Percentiles rank a stretch among this genome's conserved stretches.
Conservation (phyloP, 2,329 filamentous ascomycete species). For the Cytospora piceae region DNA sequence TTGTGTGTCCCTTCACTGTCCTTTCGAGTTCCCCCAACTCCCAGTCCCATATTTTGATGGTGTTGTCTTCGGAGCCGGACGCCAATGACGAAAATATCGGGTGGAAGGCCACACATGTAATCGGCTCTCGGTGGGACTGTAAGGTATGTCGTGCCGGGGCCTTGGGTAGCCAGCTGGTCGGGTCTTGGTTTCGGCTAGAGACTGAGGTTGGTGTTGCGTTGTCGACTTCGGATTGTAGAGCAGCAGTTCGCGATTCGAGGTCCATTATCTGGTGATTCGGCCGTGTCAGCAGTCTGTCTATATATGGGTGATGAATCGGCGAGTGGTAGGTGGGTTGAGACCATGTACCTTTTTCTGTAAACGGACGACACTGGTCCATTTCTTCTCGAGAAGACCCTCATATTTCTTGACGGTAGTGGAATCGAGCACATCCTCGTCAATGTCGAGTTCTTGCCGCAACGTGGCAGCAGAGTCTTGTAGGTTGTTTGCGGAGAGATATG, state of each 20-base stretch:
- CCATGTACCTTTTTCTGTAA: slow-evolving; percentile 84
- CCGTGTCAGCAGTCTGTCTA: slow-evolving; percentile 18
- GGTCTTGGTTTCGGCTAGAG: slow-evolving; percentile 80
- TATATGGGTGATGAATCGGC: slow-evolving; percentile 18
- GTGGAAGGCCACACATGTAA: slow-evolving; percentile 91
- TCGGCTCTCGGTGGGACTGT: slow-evolving; percentile 77
- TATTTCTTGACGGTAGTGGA: slow-evolving; percentile 88
- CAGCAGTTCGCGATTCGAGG: slow-evolving; percentile 74
- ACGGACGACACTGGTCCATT: slow-evolving; percentile 95
- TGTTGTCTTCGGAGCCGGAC: slow-evolving; percentile 88
- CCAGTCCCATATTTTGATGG: slow-evolving; percentile 98
- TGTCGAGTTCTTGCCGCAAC: slow-evolving; percentile 75
- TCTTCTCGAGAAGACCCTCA: slow-evolving; percentile 92
- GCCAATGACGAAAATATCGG: slow-evolving; percentile 89
- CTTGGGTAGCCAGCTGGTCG: slow-evolving; percentile 82
- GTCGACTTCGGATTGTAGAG: slow-evolving; percentile 82
- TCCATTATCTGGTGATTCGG: slow-evolving; percentile 78
- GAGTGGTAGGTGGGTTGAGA: slow-evolving; percentile 18
- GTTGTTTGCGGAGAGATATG: slow-evolving; percentile 78
- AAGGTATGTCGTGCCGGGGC: slow-evolving; percentile 80
- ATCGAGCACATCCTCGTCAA: slow-evolving; percentile 74
- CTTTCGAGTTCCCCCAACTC: slow-evolving; percentile 88
- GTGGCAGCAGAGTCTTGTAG: slow-evolving; percentile 70
- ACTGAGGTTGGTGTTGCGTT: slow-evolving; percentile 77
- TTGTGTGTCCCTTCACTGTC: slow-evolving; percentile 91